Percentiles rank a stretch among this genome's conserved stretches.
Evolutionary conservation across 805 yeast genomes (phyloP).

Genomic region (Saturnispora saitoi): DNA sequence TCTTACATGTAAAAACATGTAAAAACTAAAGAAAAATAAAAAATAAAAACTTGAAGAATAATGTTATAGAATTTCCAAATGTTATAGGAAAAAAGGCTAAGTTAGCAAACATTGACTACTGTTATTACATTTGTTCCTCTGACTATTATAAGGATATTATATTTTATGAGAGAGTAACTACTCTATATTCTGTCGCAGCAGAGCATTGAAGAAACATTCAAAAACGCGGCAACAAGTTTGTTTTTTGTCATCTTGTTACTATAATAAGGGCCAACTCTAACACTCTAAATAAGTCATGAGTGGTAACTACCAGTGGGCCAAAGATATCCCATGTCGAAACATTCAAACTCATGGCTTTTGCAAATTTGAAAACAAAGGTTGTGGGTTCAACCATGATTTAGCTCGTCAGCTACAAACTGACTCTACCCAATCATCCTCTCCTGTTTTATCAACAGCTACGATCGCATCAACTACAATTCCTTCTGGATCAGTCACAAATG

Average conservation of each 20-base stretch:
- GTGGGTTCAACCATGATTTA: slow-evolving; percentile 65
- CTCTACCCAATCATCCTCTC: background rate
- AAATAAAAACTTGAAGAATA: no score
- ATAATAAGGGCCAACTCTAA: background rate
- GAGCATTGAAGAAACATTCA: background rate
- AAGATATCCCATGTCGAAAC: slow-evolving; percentile 74
- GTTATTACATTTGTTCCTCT: no score
- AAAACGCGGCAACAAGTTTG: background rate
- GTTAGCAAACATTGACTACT: no score
- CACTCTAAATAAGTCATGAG: slow-evolving; percentile 3
- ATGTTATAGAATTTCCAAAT: no score
- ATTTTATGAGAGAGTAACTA: no score
- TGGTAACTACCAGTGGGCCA: slow-evolving; percentile 43
- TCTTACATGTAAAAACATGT: no score
- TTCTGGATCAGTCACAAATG: slow-evolving; percentile 5
- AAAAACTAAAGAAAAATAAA: no score
- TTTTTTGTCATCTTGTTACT: background rate
- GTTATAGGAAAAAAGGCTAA: no score
- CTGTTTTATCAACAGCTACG: background rate
- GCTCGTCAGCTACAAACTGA: slow-evolving; percentile 18
- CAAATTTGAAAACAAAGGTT: slow-evolving; percentile 80
- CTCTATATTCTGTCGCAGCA: background rate
- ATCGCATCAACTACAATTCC: slow-evolving; percentile 2
- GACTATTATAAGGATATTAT: no score
- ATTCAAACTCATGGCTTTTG: slow-evolving; percentile 82